Evolutionary conservation across 768 basidiomycete species (phyloP).

Genomic region (Cyclocybe aegerita): DNA sequence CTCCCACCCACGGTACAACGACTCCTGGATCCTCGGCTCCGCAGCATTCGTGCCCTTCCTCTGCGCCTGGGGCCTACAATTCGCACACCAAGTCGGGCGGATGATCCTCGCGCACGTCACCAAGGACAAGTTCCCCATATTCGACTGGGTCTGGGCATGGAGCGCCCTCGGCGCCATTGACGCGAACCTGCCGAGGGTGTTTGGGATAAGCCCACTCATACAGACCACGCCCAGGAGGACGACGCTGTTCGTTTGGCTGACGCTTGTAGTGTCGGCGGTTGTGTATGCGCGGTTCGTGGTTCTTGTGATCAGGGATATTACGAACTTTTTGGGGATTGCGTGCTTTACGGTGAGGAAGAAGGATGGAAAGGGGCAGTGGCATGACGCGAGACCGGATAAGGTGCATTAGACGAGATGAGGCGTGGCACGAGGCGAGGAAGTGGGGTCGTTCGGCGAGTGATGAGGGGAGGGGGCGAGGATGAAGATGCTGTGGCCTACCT

Average conservation of each 20-base stretch:
- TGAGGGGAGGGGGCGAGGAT: background rate
- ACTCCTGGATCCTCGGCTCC: conserved; percentile 73
- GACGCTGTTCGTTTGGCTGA: conserved; percentile 70
- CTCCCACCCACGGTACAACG: conserved; percentile 56
- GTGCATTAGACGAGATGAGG: background rate
- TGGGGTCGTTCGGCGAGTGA: background rate
- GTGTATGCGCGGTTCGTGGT: conserved; percentile 78
- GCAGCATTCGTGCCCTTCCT: conserved; percentile 84
- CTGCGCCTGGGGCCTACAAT: conserved; percentile 90
- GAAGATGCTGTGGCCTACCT: background rate
- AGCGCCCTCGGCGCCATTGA: conserved; percentile 76
- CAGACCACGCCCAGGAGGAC: conserved; percentile 56
- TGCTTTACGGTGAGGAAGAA: conserved; percentile 92
- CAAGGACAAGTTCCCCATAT: conserved; percentile 76
- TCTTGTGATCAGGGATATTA: conserved; percentile 85
- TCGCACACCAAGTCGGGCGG: conserved; percentile 85
- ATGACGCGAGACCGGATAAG: conserved; percentile 14
- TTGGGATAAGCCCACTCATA: conserved; percentile 75
- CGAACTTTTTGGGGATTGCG: conserved; percentile 89
- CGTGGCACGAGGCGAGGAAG: background rate
- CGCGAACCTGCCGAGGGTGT: conserved; percentile 67
- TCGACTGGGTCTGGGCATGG: conserved; percentile 88
- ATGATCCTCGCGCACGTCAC: conserved; percentile 96
- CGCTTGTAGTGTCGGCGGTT: conserved; percentile 64
- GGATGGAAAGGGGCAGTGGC: conserved; percentile 69